phyloP scores from a whole-genome alignment of 495 filamentous ascomycete genomes.

The Hypoxylon intermedium region DNA sequence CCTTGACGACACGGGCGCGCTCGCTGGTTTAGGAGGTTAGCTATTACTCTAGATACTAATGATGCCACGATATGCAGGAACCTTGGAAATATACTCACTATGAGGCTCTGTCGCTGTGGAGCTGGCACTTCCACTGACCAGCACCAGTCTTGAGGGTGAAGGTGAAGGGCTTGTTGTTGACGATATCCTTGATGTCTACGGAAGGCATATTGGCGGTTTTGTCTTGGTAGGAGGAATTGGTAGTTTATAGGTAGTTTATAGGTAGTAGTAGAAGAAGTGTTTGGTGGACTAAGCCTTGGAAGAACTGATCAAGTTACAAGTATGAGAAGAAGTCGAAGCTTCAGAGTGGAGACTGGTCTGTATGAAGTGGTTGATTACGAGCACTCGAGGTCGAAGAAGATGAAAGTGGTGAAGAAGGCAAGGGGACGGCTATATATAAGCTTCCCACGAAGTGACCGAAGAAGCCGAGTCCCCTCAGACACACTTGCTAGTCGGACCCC shows the following conservation, averaged over 20 bases:
- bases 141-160: constrained; percentile 54
- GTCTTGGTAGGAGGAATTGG: constrained; percentile 1
- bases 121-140: constrained; percentile 49
- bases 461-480: constrained; percentile 8
- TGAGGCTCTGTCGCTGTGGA: constrained; percentile 50
- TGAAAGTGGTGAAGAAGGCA: not conserved
- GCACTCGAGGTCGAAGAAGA: constrained; percentile 12
- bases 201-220: constrained; percentile 38
- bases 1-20: constrained; percentile 37
- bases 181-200: constrained; percentile 41
- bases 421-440: constrained; percentile 31
- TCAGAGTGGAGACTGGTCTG: constrained; percentile 25
- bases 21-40: constrained; percentile 44
- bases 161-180: constrained; percentile 46
- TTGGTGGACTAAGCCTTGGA: constrained; percentile 8
- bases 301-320: constrained; percentile 3
- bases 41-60: not conserved
- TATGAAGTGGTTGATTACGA: constrained; percentile 8
- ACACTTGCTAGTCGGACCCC: constrained; percentile 15
- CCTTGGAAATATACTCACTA: constrained; percentile 55
- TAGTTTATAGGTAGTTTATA: constrained; percentile 4
- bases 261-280: not conserved
- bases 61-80: not conserved
- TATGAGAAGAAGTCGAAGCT: not conserved
- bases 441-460: constrained; percentile 18